Evolutionary conservation across 495 filamentous ascomycete species (phyloP), one percentile per base, ranked within the genome.

Genomic region (Penicillium pancosmium): DNA sequence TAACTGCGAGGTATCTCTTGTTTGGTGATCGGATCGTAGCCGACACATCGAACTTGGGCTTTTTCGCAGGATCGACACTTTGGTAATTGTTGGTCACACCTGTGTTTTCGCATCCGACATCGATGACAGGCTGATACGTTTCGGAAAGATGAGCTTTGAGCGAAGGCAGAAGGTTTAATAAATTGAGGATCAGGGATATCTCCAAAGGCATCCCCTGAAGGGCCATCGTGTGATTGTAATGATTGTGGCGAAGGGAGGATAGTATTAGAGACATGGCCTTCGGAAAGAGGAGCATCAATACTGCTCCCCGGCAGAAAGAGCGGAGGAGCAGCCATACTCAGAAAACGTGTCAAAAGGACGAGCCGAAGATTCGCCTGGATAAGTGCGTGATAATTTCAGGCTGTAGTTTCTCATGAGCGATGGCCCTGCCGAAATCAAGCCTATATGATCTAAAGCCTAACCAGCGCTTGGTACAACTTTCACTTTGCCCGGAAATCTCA

Each of bases 101-200:
- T 84, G 65, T 97, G 96, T 75, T 97, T 97, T 60, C 93, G 85
- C 62, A 92, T 75, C 10, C 93, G 86, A 68, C 93, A 97, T 21
- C 93, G 84, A 73, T 96, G 93, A 72, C 93, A 97, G 52, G 93
- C 93, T 62, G 89, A 93, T 60, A 97, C 93, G 69, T 95, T 96
- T 64, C 92, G 87, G 71, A 97, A 96, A 15, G 86, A 81, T 13
- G 85, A 84, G 47, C 19, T 48, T 15, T 11, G 15, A 23, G 19
- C 6, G 9, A 13, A 25, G 4, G 21, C 9, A 0, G 46, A 9
- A 27, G 8, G 10, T 2, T 48, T n/a, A 27, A 13, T 48, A 13
- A 19, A 48, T 5, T 9, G 41, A 12, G 18, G 1, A 3, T 46
- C 21, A 27, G 46, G 15, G 9, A 5, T 2, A 12, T 27, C 46